These are phyloP conservation scores for Ascochyta rabiei DNA, from an alignment of 2,329 filamentous ascomycete species.

Conservation along the genomic window DNA sequence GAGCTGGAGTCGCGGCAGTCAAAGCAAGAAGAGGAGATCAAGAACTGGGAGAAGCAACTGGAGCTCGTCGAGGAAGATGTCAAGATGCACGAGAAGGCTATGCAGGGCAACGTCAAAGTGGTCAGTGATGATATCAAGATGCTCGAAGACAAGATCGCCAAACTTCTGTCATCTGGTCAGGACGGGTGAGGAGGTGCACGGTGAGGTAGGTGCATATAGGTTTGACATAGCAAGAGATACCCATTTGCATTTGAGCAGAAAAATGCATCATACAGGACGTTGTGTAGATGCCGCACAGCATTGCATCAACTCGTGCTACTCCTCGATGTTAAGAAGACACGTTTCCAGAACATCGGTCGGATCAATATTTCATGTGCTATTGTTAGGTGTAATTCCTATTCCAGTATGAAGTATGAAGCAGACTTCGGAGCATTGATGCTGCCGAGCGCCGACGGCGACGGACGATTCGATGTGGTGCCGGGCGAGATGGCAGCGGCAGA, in stretches of 20 bases:
- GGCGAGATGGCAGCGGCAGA: not conserved
- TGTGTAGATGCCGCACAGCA: not conserved
- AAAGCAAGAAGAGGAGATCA: slow-evolving; percentile 82
- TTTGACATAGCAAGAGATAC: slow-evolving; percentile 7
- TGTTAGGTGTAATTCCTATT: slow-evolving; percentile 1
- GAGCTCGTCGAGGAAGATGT: slow-evolving; percentile 79
- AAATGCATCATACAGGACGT: not conserved
- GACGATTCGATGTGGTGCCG: not conserved
- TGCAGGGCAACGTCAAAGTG: slow-evolving; percentile 80
- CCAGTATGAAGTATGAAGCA: not conserved
- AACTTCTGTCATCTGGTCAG: slow-evolving; percentile 24
- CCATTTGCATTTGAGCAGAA: slow-evolving; percentile 12
- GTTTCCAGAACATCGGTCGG: not conserved
- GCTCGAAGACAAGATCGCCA: slow-evolving; percentile 76
- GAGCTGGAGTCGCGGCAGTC: slow-evolving; percentile 78
- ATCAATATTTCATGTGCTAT: not conserved
- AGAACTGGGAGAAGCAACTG: slow-evolving; percentile 82
- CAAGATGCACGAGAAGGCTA: slow-evolving; percentile 69
- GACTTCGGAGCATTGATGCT: not conserved
- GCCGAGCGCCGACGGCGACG: not conserved
- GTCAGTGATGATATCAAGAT: slow-evolving; percentile 89
- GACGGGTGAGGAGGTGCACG: slow-evolving; percentile 5
- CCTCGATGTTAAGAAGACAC: not conserved
- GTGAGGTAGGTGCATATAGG: not conserved
- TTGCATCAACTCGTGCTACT: not conserved